These are phyloP conservation scores for Fusarium annulatum DNA, from an alignment of 2,329 filamentous ascomycete genomes.

Conservation along the genomic window DNA sequence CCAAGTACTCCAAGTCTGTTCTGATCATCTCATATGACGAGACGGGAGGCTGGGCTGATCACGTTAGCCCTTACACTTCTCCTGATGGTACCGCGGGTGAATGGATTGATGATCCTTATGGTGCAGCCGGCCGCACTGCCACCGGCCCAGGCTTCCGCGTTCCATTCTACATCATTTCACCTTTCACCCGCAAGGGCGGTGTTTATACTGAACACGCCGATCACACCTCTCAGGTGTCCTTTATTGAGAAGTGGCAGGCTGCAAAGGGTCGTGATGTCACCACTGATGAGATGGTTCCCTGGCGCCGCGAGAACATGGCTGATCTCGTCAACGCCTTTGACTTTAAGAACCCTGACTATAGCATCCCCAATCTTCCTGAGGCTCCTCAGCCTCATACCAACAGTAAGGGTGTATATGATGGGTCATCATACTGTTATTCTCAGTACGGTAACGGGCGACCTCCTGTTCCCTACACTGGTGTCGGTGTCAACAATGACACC, in stretches of 20 bases:
- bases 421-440: neutral
- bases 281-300: neutral
- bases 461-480: neutral
- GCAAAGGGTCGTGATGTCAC: constrained; percentile 9
- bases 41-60: constrained; percentile 11
- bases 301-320: constrained; percentile 18
- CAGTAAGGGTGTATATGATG: constrained; percentile 5
- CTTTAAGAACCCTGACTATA: constrained; percentile 1
- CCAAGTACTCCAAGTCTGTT: constrained; percentile 5
- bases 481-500: neutral
- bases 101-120: constrained; percentile 15
- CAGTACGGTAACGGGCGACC: neutral
- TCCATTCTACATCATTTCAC: constrained; percentile 9
- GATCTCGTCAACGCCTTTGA: constrained; percentile 14
- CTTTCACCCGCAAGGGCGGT: constrained; percentile 6
- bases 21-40: constrained; percentile 7
- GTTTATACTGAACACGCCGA: constrained; percentile 16
- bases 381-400: neutral
- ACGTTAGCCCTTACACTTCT: neutral
- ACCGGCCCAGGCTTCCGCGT: neutral
- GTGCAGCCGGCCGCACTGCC: neutral
- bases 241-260: constrained; percentile 16
- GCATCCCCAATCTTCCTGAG: neutral
- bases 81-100: neutral
- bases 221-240: neutral